phyloP scores from a whole-genome alignment of 169 alveolate species.

The Plasmodium chabaudi region DNA sequence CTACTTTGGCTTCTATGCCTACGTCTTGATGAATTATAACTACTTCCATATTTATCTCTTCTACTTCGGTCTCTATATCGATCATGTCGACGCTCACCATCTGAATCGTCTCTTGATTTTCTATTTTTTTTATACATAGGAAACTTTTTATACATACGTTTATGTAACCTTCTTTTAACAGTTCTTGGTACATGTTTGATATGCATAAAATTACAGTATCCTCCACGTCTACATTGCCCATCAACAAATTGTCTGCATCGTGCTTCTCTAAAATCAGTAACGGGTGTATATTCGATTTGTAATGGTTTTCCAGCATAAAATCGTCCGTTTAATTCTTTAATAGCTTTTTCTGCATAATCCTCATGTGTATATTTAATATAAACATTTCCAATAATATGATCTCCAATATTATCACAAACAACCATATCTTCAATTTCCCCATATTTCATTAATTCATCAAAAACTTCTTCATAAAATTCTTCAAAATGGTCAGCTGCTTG shows the following conservation, averaged over 20 bases:
- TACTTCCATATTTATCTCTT: slow-evolving; percentile 45
- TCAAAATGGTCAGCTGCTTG: slow-evolving; percentile 98
- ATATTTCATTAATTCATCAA: slow-evolving; percentile 96
- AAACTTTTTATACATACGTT: slow-evolving; percentile 97
- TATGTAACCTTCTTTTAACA: slow-evolving; percentile 92
- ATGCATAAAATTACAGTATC: slow-evolving; percentile 99
- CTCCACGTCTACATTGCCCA: slow-evolving; percentile 98
- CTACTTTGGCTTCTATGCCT: slow-evolving; percentile 46
- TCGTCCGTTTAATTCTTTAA: slow-evolving; percentile 94
- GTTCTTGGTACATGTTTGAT: slow-evolving; percentile 97
- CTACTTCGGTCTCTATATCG: slow-evolving; percentile 67
- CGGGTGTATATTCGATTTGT: slow-evolving; percentile 98
- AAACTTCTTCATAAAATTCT: slow-evolving; percentile 98
- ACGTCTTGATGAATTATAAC: slow-evolving; percentile 45
- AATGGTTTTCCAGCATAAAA: slow-evolving; percentile 94
- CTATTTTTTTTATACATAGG: slow-evolving; percentile 94
- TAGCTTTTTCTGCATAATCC: slow-evolving; percentile 96
- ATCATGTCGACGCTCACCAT: slow-evolving; percentile 44
- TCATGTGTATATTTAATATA: slow-evolving; percentile 97
- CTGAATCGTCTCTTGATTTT: slow-evolving; percentile 70
- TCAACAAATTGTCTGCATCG: slow-evolving; percentile 98
- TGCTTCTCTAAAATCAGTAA: slow-evolving; percentile 99
- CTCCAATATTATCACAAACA: slow-evolving; percentile 99
- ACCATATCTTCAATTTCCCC: slow-evolving; percentile 99
- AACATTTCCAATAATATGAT: slow-evolving; percentile 99